Evolutionary conservation across 2,329 filamentous ascomycete species (phyloP), one percentile per base, ranked within the genome.

Genomic region (Sporothrix globosa): DNA sequence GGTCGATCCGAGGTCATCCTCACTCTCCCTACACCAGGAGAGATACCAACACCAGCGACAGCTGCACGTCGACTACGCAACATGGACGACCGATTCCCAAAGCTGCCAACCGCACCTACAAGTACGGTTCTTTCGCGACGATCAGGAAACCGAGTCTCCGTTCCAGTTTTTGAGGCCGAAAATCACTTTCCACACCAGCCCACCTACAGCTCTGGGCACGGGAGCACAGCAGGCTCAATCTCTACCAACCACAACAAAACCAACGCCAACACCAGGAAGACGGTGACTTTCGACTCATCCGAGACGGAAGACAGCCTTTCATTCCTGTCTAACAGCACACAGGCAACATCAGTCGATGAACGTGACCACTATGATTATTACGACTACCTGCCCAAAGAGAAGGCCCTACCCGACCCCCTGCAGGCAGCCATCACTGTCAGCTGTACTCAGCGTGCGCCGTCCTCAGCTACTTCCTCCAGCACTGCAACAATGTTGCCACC

Each of bases 341-440:
- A 73, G 21, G 70, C 69, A n/a, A 74, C 73, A 5, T 72, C 72
- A 6, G 67, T 72, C 6, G 69, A 72, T 10, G 72, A 68, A 7
- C 44, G 24, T 5, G 44, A 50, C 14, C 24, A 19, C 9, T 39
- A 50, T 7, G 30, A 6, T 30, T 27, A 66, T 60, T 39, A 66
- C n/a, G 60, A 68, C 60, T 67, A 66, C 39, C 11, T 48, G 3
- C 48, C 30, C 19, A 24, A 44, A 1, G 53, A 56, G n/a, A n/a
- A 41, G 17, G 21, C 41, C 13, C 44, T 19, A 13, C 13, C 27
- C 9, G 52, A 19, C 19, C 7, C 60, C 11, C 19, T 34, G 4
- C 30, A 30, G 5, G 11, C 50, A 7, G 3, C 44, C 3, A 17
- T 41, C 34, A 30, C 27, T 4, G 46, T 53, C 19, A 30, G 50